Evolutionary conservation across 257 asterid genomes (phyloP).

Genomic region (Linderniella brevidens): DNA sequence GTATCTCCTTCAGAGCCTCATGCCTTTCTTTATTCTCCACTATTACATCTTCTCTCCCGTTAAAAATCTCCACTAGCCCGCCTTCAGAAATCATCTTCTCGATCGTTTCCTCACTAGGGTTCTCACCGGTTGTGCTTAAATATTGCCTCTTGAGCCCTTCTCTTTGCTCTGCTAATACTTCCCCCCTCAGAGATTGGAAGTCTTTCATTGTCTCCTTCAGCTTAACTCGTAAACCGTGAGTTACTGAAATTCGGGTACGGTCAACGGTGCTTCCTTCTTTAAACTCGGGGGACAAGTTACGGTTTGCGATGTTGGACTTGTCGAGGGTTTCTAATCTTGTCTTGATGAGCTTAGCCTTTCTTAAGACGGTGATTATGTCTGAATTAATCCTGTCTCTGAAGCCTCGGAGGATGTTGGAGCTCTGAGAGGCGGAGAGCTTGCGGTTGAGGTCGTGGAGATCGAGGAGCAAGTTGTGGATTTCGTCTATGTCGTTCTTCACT

Average conservation of each 20-base stretch:
- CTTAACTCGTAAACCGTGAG: constrained; percentile 48
- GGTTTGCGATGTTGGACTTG: constrained; percentile 34
- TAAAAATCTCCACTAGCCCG: constrained; percentile 12
- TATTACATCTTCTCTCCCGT: constrained; percentile 23
- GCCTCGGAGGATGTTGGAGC: constrained; percentile 43
- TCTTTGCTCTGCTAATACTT: constrained; percentile 34
- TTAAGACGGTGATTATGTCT: constrained; percentile 36
- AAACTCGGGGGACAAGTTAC: constrained; percentile 10
- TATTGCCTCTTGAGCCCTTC: constrained; percentile 39
- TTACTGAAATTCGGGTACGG: constrained; percentile 52
- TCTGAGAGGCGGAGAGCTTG: constrained; percentile 33
- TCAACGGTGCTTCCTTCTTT: constrained; percentile 40
- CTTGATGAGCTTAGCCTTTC: constrained; percentile 51
- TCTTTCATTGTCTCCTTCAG: constrained; percentile 52
- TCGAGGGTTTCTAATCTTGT: constrained; percentile 49
- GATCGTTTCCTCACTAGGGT: constrained; percentile 36
- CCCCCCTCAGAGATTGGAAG: constrained; percentile 50
- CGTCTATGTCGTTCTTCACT: constrained; percentile 57
- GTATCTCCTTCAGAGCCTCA: constrained; percentile 56
- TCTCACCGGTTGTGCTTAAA: constrained; percentile 22
- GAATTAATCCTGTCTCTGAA: constrained; percentile 48
- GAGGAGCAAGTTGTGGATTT: constrained; percentile 37
- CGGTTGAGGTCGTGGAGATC: constrained; percentile 52
- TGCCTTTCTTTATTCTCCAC: constrained; percentile 41
- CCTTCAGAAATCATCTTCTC: constrained; percentile 34